phyloP scores from a whole-genome alignment of 169 alveolate species.

The Plasmodium blacklocki region DNA sequence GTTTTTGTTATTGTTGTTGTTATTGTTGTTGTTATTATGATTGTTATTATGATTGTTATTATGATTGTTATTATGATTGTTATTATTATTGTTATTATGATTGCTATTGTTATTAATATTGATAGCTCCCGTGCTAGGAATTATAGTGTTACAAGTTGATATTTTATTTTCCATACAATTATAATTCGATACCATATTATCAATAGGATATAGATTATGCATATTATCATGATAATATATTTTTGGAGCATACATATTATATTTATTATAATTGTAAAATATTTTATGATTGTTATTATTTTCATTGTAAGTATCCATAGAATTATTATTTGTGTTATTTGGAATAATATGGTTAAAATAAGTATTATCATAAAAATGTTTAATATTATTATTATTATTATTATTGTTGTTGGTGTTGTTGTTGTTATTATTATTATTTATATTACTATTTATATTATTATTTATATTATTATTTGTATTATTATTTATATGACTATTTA shows the following conservation, averaged over 20 bases:
- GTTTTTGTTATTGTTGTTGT: not conserved
- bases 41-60: not conserved
- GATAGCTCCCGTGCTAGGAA: not conserved
- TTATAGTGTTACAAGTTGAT: not conserved
- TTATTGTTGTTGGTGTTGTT: not conserved
- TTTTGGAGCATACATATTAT: slow-evolving; percentile 8
- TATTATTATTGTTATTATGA: not conserved
- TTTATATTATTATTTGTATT: too few relatives aligned
- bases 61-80: not conserved
- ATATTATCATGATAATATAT: slow-evolving; percentile 1
- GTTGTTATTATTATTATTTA: not conserved
- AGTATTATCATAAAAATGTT: not conserved
- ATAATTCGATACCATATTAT: not conserved
- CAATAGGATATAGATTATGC: slow-evolving; percentile 4
- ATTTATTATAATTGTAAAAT: slow-evolving; percentile 8
- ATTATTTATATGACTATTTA: too few relatives aligned
- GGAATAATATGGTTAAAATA: not conserved
- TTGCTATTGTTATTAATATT: not conserved
- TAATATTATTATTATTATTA: slow-evolving; percentile 4
- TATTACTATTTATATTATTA: not conserved
- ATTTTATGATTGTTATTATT: slow-evolving; percentile 1
- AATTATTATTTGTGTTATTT: slow-evolving; percentile 8
- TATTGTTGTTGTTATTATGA: not conserved
- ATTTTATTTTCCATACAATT: not conserved
- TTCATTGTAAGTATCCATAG: slow-evolving; percentile 2